phyloP scores from a whole-genome alignment of 2,329 filamentous ascomycete genomes.

The Colletotrichum somersetense region DNA sequence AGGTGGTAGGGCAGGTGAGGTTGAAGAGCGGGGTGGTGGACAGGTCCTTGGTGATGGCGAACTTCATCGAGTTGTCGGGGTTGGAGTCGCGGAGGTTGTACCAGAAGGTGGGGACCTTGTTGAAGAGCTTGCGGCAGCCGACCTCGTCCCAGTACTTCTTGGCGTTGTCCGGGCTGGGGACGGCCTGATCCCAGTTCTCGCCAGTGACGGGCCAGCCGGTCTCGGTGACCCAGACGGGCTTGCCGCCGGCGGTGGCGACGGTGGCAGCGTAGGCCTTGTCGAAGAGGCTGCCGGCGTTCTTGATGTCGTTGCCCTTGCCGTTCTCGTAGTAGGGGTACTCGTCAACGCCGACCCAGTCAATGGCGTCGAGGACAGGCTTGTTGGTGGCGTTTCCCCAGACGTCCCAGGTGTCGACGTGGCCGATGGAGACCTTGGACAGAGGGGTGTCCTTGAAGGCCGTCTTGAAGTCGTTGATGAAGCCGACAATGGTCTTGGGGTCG shows the following conservation, averaged over 20 bases:
- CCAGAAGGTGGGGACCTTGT: constrained; percentile 70
- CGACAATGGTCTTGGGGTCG: constrained; percentile 69
- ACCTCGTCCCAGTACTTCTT: constrained; percentile 73
- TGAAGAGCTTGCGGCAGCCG: constrained; percentile 70
- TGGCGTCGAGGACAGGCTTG: constrained; percentile 69
- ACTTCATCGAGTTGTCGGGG: constrained; percentile 70
- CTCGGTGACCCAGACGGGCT: constrained; percentile 73
- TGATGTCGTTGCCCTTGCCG: constrained; percentile 66
- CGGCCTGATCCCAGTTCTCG: constrained; percentile 65
- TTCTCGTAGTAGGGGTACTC: constrained; percentile 77
- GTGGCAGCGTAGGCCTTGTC: constrained; percentile 60
- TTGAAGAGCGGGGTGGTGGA: constrained; percentile 65
- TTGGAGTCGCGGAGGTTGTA: constrained; percentile 73
- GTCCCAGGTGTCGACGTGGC: constrained; percentile 79
- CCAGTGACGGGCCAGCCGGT: constrained; percentile 74
- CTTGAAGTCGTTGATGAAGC: constrained; percentile 75
- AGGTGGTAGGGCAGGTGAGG: constrained; percentile 64
- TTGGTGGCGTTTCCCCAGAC: constrained; percentile 71
- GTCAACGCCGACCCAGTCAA: constrained; percentile 75
- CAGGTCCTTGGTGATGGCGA: constrained; percentile 67
- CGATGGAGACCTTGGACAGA: constrained; percentile 64
- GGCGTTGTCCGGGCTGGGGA: constrained; percentile 68
- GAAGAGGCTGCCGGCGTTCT: constrained; percentile 68
- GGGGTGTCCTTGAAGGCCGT: constrained; percentile 63
- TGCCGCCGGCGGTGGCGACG: constrained; percentile 60